A percentile compares a stretch with the other conserved stretches of the same genome.
Evolutionary conservation across 108 stramenopile genomes (phyloP).

Genomic region (Phaeodactylum tricornutum): DNA sequence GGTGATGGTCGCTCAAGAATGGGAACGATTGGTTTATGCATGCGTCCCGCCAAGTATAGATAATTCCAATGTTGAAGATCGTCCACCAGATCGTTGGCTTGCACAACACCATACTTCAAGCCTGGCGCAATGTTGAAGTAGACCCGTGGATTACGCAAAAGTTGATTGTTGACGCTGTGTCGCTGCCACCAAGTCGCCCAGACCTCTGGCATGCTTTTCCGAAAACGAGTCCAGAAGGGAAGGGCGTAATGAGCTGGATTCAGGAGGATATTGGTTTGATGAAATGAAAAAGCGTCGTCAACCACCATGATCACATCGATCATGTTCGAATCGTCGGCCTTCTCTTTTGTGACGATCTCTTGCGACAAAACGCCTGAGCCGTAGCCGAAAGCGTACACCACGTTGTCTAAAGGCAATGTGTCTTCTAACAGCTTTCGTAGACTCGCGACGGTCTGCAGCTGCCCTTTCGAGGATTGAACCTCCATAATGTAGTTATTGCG

Average conservation of each 20-base stretch:
- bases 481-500: too few species aligned
- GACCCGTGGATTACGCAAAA: slow-evolving; percentile 15
- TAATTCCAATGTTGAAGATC: slow-evolving; percentile 67
- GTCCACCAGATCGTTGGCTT: slow-evolving; percentile 33
- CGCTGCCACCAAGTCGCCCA: slow-evolving; percentile 17
- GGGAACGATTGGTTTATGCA: slow-evolving; percentile 73
- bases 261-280: slow-evolving; percentile 37
- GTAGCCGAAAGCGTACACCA: slow-evolving; percentile 73
- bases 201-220: neutral
- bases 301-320: slow-evolving; percentile 70
- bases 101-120: slow-evolving; percentile 75
- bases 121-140: slow-evolving; percentile 23
- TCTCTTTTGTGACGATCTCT: slow-evolving; percentile 10
- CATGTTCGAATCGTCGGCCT: slow-evolving; percentile 28
- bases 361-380: slow-evolving; percentile 79
- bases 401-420: slow-evolving; percentile 37
- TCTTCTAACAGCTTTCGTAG: neutral
- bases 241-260: slow-evolving; percentile 61
- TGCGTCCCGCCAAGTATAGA: slow-evolving; percentile 70
- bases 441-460: neutral
- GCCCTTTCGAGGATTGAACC: neutral
- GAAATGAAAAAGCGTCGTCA: slow-evolving; percentile 41
- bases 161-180: neutral
- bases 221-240: slow-evolving; percentile 11
- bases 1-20: slow-evolving; percentile 5